These are phyloP conservation scores for Solanum peruvianum DNA, from an alignment of 257 asterid species.

Conservation along the genomic window DNA sequence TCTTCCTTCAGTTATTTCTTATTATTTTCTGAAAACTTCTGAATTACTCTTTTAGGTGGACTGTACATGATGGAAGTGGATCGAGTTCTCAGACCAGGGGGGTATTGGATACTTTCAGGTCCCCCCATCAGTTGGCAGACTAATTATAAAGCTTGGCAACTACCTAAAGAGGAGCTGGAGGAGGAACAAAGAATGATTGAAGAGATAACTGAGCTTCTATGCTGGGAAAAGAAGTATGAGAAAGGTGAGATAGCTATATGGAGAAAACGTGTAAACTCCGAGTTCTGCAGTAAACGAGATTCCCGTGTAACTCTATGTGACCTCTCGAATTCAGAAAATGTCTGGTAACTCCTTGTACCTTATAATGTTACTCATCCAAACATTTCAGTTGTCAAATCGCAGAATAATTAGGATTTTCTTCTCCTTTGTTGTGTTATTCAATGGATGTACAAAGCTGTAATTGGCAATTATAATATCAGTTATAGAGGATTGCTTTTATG, in stretches of 20 bases:
- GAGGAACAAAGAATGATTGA: constrained; percentile 27
- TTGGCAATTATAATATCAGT: not conserved
- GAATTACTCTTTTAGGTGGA: constrained; percentile 11
- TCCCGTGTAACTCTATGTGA: constrained; percentile 16
- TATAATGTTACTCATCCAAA: not conserved
- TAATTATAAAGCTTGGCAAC: constrained; percentile 19
- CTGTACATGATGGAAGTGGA: constrained; percentile 30
- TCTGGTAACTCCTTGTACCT: constrained; percentile 15
- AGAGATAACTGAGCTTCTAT: constrained; percentile 22
- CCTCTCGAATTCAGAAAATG: constrained; percentile 7
- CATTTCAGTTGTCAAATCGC: not conserved
- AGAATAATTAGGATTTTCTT: not conserved
- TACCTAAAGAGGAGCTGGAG: constrained; percentile 19
- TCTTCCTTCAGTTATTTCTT: not conserved
- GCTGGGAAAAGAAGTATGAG: constrained; percentile 33
- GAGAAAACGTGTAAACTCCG: constrained; percentile 22
- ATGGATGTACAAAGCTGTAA: not conserved
- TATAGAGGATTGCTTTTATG: not conserved
- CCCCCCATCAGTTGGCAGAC: constrained; percentile 35
- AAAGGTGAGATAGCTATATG: constrained; percentile 31
- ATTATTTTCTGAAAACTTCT: not conserved
- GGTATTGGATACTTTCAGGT: constrained; percentile 39
- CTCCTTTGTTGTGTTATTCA: not conserved
- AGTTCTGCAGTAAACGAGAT: constrained; percentile 16
- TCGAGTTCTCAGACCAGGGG: constrained; percentile 36